Evolutionary conservation across 345 rosid species (phyloP).

Genomic region (Toxicodendron radicans): DNA sequence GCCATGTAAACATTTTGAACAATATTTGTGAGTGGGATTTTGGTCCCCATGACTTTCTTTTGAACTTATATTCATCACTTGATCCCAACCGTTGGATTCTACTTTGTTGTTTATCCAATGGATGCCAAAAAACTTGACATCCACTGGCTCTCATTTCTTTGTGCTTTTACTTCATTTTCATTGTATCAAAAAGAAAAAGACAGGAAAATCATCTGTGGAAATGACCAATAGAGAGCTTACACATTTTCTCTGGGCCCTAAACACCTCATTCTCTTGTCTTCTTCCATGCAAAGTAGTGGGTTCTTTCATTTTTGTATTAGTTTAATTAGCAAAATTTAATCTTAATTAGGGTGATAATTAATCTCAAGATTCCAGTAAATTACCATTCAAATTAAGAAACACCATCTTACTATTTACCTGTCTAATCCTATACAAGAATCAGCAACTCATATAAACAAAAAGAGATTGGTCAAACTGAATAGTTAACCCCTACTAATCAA

Average conservation of each 20-base stretch:
- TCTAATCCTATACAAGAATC: neutral
- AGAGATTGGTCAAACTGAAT: conserved; percentile 28
- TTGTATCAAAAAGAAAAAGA: neutral
- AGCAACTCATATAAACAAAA: conserved; percentile 14
- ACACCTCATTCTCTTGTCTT: conserved; percentile 14
- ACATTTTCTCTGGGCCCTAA: neutral
- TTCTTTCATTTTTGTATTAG: neutral
- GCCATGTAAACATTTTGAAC: conserved; percentile 12
- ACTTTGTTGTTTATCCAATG: neutral
- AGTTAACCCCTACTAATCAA: conserved; percentile 21
- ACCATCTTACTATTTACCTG: neutral
- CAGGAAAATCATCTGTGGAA: conserved; percentile 5
- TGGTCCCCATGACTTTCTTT: conserved; percentile 38
- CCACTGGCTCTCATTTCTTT: conserved; percentile 7
- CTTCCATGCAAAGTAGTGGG: neutral
- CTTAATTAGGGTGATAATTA: no score
- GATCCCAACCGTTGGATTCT: conserved; percentile 29
- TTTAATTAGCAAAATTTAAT: neutral
- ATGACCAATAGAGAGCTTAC: neutral
- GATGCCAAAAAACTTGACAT: conserved; percentile 8
- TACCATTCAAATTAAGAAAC: neutral
- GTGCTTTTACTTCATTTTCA: neutral
- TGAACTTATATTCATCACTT: conserved; percentile 16
- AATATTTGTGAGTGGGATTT: conserved; percentile 33
- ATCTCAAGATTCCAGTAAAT: no score